phyloP scores from a whole-genome alignment of 371 early-diverging fungal species.

The Sporodiniella umbellata region DNA sequence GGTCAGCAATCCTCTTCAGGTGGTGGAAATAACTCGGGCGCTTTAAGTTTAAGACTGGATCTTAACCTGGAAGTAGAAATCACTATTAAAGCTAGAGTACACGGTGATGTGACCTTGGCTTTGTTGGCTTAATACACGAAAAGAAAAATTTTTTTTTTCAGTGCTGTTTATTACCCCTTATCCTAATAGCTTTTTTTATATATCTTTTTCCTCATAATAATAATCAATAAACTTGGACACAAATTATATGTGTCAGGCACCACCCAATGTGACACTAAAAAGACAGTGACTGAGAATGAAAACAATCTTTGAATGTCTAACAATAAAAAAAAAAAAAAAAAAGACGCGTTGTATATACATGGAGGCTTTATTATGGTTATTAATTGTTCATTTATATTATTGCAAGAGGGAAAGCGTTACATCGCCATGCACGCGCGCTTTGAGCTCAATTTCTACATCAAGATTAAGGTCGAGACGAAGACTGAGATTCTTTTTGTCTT shows the following conservation, averaged over 20 bases:
- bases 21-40: constrained; percentile 5
- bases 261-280: no score
- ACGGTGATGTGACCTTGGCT: constrained; percentile 34
- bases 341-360: no score
- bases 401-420: constrained; percentile 28
- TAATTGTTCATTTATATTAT: constrained; percentile 1
- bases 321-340: background rate
- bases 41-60: constrained; percentile 27
- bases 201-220: no score
- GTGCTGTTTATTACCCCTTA: background rate
- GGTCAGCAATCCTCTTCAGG: constrained; percentile 7
- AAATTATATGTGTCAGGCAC: no score
- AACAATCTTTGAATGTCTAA: no score
- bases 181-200: background rate
- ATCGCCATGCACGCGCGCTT: constrained; percentile 23
- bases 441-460: constrained; percentile 20
- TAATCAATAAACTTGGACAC: no score
- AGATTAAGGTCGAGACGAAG: constrained; percentile 24
- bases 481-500: constrained; percentile 9
- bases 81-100: constrained; percentile 26
- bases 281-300: no score
- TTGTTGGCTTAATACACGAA: constrained; percentile 16
- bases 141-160: background rate
- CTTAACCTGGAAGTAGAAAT: constrained; percentile 34
- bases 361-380: background rate